Percentiles rank a stretch among this genome's conserved stretches.
Conservation (phyloP, 805 yeast species). For the Kodamaea kakaduensis region DNA sequence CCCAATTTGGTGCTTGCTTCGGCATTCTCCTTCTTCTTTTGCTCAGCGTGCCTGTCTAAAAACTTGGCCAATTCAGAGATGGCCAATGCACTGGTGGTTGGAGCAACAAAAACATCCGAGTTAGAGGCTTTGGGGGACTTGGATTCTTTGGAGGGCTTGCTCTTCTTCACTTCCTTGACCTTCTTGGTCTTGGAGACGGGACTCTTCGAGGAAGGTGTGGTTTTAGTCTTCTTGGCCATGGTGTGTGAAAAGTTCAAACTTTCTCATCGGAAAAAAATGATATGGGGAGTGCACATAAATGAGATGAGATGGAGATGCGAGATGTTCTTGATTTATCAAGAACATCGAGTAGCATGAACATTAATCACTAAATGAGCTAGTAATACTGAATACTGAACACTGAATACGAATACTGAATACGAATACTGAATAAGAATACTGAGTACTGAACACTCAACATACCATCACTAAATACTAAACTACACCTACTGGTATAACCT, state of each 20-base stretch:
- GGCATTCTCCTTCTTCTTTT: constrained; percentile 24
- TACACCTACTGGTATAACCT: no score
- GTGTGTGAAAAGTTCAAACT: constrained; percentile 8
- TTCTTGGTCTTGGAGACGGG: constrained; percentile 9
- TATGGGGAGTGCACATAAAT: constrained; percentile 4
- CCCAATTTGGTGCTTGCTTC: constrained; percentile 30
- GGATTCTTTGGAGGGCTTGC: constrained; percentile 1
- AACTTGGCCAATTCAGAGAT: constrained; percentile 64
- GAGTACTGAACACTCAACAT: no score
- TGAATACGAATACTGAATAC: no score
- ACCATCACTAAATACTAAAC: no score
- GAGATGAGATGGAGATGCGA: no score
- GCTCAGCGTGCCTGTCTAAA: constrained; percentile 29
- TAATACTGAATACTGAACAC: no score
- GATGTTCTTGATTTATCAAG: no score
- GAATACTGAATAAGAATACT: no score
- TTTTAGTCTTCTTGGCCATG: constrained; percentile 6
- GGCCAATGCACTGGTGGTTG: constrained; percentile 39
- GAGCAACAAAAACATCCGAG: constrained; percentile 6
- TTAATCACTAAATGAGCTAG: no score
- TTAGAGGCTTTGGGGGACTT: background rate
- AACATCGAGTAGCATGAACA: no score
- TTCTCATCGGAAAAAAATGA: constrained; percentile 8
- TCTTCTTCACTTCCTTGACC: constrained; percentile 5
- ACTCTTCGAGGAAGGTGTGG: constrained; percentile 2